These are phyloP conservation scores for Calonectria naviculata DNA, from an alignment of 2,329 filamentous ascomycete genomes.

Conservation along the genomic window DNA sequence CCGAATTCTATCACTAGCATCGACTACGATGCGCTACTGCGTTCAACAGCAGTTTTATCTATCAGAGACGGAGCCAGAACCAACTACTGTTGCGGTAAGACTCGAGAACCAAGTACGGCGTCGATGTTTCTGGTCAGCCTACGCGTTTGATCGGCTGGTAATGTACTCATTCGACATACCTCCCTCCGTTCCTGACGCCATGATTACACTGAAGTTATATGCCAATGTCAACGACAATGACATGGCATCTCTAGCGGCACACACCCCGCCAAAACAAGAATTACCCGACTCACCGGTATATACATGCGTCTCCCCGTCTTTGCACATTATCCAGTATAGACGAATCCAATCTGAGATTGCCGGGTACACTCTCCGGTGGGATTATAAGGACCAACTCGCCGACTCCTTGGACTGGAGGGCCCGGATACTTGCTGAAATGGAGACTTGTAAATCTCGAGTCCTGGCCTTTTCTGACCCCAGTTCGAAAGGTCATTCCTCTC, in stretches of 20 bases:
- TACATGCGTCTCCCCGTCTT: slow-evolving; percentile 39
- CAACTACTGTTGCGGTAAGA: background rate
- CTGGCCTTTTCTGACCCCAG: slow-evolving; percentile 35
- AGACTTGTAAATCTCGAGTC: slow-evolving; percentile 35
- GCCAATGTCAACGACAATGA: slow-evolving; percentile 42
- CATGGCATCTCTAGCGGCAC: slow-evolving; percentile 22
- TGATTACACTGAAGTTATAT: slow-evolving; percentile 40
- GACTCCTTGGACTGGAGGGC: slow-evolving; percentile 35
- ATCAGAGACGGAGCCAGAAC: slow-evolving; percentile 31
- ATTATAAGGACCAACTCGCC: slow-evolving; percentile 35
- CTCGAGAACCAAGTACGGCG: slow-evolving; percentile 37
- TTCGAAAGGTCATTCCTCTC: slow-evolving; percentile 32
- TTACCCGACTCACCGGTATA: slow-evolving; percentile 18
- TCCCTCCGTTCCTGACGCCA: slow-evolving; percentile 37
- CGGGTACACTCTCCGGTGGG: slow-evolving; percentile 34
- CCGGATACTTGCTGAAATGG: slow-evolving; percentile 38
- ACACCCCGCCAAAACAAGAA: slow-evolving; percentile 20
- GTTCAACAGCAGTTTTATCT: slow-evolving; percentile 42
- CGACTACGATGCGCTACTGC: slow-evolving; percentile 41
- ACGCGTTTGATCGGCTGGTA: slow-evolving; percentile 41
- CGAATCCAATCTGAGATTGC: slow-evolving; percentile 43
- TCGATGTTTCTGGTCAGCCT: slow-evolving; percentile 46
- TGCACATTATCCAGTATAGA: slow-evolving; percentile 41
- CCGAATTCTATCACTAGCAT: slow-evolving; percentile 39
- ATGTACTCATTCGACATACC: slow-evolving; percentile 41